phyloP scores from a whole-genome alignment of 345 rosid species.

The Pelargonium nanum region DNA sequence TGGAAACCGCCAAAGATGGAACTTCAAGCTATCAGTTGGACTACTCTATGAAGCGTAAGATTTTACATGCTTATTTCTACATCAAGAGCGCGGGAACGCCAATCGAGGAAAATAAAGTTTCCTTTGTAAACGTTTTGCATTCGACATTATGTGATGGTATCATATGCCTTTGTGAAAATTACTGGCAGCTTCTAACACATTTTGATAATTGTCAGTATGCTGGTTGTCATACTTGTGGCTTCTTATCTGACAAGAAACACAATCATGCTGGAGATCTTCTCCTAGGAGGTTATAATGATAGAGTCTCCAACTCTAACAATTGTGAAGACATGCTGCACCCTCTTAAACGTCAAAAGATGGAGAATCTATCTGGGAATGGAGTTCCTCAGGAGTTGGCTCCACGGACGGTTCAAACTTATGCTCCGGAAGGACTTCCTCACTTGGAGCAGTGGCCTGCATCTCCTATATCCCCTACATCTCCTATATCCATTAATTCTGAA shows the following conservation, averaged over 20 bases:
- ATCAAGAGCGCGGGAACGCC: constrained; percentile 11
- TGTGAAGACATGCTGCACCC: constrained; percentile 13
- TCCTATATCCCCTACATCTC: constrained; percentile 18
- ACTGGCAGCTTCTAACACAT: constrained; percentile 14
- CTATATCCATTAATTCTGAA: constrained; percentile 21
- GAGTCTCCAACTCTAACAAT: constrained; percentile 9
- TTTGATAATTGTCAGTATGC: constrained; percentile 17
- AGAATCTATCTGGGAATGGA: constrained; percentile 10
- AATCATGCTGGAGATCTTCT: neutral
- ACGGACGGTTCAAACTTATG: constrained; percentile 10
- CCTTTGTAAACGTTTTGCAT: constrained; percentile 23
- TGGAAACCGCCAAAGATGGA: neutral
- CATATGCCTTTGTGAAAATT: constrained; percentile 17
- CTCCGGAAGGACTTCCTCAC: constrained; percentile 13
- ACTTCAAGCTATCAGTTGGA: neutral
- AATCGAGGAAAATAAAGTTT: constrained; percentile 8
- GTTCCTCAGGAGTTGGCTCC: constrained; percentile 11
- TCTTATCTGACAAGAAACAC: constrained; percentile 10
- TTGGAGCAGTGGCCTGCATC: constrained; percentile 25
- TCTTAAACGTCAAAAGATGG: constrained; percentile 18
- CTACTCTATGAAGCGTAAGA: constrained; percentile 10
- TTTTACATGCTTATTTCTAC: constrained; percentile 17
- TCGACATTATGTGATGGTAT: constrained; percentile 12
- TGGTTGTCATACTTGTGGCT: constrained; percentile 17
- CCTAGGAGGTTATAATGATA: constrained; percentile 1